Conservation (phyloP, 169 alveolate genomes). For the Ichthyophthirius multifiliis region DNA sequence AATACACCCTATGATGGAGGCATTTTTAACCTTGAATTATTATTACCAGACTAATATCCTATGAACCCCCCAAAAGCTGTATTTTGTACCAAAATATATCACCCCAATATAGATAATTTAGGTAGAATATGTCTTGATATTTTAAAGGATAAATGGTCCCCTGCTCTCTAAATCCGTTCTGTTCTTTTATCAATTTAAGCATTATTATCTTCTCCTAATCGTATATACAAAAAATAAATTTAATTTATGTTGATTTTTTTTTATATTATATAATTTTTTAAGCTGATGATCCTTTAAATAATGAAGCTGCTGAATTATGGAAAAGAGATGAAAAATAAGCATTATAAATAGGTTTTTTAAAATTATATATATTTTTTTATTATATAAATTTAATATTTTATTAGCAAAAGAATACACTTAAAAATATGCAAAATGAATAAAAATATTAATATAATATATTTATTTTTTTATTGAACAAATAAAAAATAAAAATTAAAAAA, state of each 20-base stretch:
- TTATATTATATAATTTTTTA: no score
- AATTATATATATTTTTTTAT: no score
- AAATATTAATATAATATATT: no score
- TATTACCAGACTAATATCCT: conserved; percentile 98
- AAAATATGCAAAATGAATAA: no score
- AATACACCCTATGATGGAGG: conserved; percentile 99
- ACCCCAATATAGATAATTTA: conserved; percentile 98
- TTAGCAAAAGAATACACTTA: conserved; percentile 92
- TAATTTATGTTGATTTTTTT: not conserved
- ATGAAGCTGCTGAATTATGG: conserved; percentile 96
- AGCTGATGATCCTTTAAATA: conserved; percentile 96
- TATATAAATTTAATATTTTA: no score
- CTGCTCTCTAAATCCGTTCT: conserved; percentile 97
- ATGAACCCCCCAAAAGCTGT: conserved; percentile 99
- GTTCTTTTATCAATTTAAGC: conserved; percentile 97
- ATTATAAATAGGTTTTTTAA: conserved; percentile 23
- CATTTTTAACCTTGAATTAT: conserved; percentile 92
- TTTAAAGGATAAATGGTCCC: conserved; percentile 99
- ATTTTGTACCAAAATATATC: conserved; percentile 96
- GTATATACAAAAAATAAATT: not conserved
- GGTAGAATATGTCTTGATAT: conserved; percentile 99
- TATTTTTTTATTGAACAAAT: no score
- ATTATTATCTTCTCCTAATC: conserved; percentile 97
- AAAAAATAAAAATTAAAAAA: no score
- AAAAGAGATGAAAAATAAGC: conserved; percentile 91